phyloP scores from a whole-genome alignment of 2,329 filamentous ascomycete genomes.

The Phialocephala subalpina region DNA sequence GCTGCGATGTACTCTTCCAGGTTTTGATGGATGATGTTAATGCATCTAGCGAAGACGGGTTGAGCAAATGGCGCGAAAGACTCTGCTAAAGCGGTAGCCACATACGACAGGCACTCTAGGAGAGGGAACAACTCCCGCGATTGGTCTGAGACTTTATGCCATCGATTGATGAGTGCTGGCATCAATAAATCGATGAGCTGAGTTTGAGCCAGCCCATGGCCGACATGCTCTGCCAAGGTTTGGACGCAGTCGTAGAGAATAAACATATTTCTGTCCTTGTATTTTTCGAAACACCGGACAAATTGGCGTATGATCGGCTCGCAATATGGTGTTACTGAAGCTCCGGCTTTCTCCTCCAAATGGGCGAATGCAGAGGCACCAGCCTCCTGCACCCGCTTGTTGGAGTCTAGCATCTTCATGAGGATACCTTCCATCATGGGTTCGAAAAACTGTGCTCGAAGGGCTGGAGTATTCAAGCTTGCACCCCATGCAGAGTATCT shows the following conservation, averaged over 20 bases:
- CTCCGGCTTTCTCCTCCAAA: slow-evolving; percentile 90
- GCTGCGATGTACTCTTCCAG: slow-evolving; percentile 81
- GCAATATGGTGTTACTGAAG: slow-evolving; percentile 83
- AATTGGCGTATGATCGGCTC: slow-evolving; percentile 91
- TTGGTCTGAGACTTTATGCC: slow-evolving; percentile 86
- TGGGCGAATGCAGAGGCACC: slow-evolving; percentile 96
- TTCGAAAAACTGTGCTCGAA: slow-evolving; percentile 83
- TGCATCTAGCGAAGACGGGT: slow-evolving; percentile 87
- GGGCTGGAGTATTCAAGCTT: slow-evolving; percentile 69
- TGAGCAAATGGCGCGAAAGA: slow-evolving; percentile 85
- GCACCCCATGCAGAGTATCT: slow-evolving; percentile 94
- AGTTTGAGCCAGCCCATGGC: slow-evolving; percentile 79
- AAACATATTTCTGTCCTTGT: slow-evolving; percentile 99
- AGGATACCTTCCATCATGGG: slow-evolving; percentile 98
- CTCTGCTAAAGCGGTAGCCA: slow-evolving; percentile 84
- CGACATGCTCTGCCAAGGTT: slow-evolving; percentile 92
- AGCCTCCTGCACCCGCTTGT: slow-evolving; percentile 98
- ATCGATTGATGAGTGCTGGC: slow-evolving; percentile 89
- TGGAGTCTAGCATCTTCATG: slow-evolving; percentile 92
- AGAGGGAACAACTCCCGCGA: slow-evolving; percentile 94
- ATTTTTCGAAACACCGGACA: slow-evolving; percentile 88
- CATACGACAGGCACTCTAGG: slow-evolving; percentile 95
- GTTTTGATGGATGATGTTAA: slow-evolving; percentile 91
- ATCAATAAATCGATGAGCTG: slow-evolving; percentile 87
- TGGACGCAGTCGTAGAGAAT: slow-evolving; percentile 99